phyloP scores from a whole-genome alignment of 2,329 filamentous ascomycete genomes.

The Colletotrichum kahawae region DNA sequence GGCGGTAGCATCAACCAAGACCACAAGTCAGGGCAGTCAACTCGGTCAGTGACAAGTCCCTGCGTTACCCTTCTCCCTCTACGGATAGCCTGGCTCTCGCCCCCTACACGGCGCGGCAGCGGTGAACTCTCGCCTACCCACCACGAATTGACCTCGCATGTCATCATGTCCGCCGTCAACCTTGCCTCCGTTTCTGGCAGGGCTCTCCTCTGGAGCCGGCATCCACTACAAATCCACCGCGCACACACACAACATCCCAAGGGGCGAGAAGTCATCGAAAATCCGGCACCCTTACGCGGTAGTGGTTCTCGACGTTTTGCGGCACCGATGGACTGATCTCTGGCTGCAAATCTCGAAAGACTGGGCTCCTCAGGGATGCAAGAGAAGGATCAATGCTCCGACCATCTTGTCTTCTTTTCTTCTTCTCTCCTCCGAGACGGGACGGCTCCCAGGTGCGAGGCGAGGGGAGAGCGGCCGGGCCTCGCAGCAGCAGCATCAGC shows the following conservation, averaged over 20 bases:
- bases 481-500: neutral
- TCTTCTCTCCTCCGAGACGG: neutral
- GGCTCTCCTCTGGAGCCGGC: neutral
- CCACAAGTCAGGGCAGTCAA: neutral
- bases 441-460: neutral
- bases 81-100: neutral
- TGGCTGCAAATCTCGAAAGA: neutral
- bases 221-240: neutral
- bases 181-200: conserved; percentile 5
- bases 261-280: neutral
- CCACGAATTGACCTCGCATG: neutral
- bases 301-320: neutral
- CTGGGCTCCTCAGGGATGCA: neutral
- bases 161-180: neutral
- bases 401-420: neutral
- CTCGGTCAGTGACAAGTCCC: neutral
- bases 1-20: neutral
- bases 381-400: neutral
- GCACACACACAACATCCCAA: neutral
- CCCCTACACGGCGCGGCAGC: neutral
- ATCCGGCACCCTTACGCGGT: neutral
- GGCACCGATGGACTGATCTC: neutral
- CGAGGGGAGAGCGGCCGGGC: neutral
- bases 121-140: neutral
- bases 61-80: neutral